Conservation (phyloP, 2,329 filamentous ascomycete species). For the Neoascochyta sp. region DNA sequence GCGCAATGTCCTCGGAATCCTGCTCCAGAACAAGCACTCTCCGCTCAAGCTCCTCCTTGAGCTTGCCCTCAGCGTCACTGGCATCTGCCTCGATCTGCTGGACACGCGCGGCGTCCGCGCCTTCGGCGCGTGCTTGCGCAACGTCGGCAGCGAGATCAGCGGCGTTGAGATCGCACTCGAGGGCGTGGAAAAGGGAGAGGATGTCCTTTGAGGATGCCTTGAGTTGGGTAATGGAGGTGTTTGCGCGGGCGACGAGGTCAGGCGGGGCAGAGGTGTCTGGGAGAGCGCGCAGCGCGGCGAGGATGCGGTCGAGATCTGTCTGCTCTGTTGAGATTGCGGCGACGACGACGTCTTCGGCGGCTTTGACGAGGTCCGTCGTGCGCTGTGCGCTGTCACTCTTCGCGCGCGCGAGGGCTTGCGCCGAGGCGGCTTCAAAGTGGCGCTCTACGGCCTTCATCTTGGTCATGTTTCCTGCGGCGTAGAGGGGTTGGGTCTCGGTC, state of each 20-base stretch:
- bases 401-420: constrained; percentile 48
- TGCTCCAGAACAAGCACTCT: constrained; percentile 41
- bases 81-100: constrained; percentile 37
- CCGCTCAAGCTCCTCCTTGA: constrained; percentile 35
- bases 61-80: constrained; percentile 26
- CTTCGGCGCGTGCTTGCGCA: constrained; percentile 48
- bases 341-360: constrained; percentile 51
- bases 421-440: constrained; percentile 50
- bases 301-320: constrained; percentile 48
- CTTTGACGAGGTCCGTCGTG: constrained; percentile 49
- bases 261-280: constrained; percentile 16
- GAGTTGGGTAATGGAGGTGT: constrained; percentile 33
- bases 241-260: constrained; percentile 23
- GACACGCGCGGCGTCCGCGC: constrained; percentile 41
- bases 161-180: constrained; percentile 51
- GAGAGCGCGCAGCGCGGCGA: constrained; percentile 41
- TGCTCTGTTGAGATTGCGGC: constrained; percentile 52
- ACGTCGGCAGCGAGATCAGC: constrained; percentile 54
- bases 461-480: constrained; percentile 50
- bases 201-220: constrained; percentile 39
- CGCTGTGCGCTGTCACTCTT: constrained; percentile 49
- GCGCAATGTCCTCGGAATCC: constrained; percentile 29
- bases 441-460: constrained; percentile 48
- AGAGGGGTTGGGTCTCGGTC: constrained; percentile 51
- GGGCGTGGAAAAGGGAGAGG: constrained; percentile 44